A percentile compares a stretch with the other conserved stretches of the same genome.
phyloP scores from a whole-genome alignment of 2,329 filamentous ascomycete genomes.

The Sphaerulina vaccinii region DNA sequence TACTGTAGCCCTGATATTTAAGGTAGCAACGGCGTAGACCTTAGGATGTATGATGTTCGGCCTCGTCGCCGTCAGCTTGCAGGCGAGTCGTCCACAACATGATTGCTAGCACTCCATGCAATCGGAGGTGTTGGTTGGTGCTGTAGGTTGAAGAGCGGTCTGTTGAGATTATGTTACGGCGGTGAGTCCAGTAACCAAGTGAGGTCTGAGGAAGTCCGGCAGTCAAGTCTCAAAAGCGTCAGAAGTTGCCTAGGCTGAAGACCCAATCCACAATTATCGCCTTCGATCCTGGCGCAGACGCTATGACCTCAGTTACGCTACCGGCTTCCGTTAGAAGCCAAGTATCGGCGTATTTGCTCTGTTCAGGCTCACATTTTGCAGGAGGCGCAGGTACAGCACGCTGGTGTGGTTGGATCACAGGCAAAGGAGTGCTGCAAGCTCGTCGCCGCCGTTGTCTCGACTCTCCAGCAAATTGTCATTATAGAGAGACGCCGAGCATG shows the following conservation, averaged over 20 bases:
- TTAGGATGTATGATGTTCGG: not conserved
- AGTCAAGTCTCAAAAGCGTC: too few relatives aligned
- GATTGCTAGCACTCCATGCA: not conserved
- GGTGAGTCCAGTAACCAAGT: too few relatives aligned
- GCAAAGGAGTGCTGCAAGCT: too few relatives aligned
- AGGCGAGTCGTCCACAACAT: not conserved
- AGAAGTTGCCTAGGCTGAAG: not conserved
- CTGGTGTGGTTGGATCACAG: not conserved
- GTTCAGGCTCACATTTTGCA: not conserved
- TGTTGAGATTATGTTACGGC: not conserved
- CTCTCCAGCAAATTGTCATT: too few relatives aligned
- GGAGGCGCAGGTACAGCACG: not conserved
- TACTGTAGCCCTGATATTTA: constrained; percentile 8
- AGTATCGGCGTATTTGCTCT: constrained; percentile 5
- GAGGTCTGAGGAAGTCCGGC: too few relatives aligned
- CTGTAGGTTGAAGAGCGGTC: not conserved
- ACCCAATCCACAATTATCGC: not conserved
- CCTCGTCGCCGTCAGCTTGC: not conserved
- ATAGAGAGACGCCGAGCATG: too few relatives aligned
- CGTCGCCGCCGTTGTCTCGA: too few relatives aligned
- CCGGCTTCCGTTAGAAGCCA: constrained; percentile 8
- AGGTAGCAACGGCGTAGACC: constrained; percentile 10
- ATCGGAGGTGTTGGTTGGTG: not conserved
- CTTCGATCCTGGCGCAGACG: not conserved
- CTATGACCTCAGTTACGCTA: constrained; percentile 7